phyloP scores from a whole-genome alignment of 1,284 basidiomycete genomes.

The Leccinum pallidistipes region DNA sequence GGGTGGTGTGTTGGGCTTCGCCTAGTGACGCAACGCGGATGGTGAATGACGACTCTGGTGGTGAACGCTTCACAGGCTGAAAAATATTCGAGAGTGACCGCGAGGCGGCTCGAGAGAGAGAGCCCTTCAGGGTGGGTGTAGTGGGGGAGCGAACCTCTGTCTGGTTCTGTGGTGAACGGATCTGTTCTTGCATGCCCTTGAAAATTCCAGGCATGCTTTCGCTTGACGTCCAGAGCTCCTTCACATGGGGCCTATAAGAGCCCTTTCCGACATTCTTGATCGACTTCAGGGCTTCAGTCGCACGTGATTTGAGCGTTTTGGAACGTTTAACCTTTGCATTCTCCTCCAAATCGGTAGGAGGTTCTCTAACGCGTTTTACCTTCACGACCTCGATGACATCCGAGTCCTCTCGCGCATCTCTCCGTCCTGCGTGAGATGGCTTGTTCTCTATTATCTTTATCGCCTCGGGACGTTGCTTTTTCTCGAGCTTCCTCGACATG shows the following conservation, averaged over 20 bases:
- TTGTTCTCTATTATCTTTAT: slow-evolving; percentile 27
- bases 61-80: slow-evolving; percentile 18
- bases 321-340: slow-evolving; percentile 42
- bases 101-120: slow-evolving; percentile 22
- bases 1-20: slow-evolving; percentile 4
- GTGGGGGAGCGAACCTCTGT: slow-evolving; percentile 5
- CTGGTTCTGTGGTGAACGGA: slow-evolving; percentile 13
- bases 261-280: slow-evolving; percentile 53
- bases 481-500: slow-evolving; percentile 35
- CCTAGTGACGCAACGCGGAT: slow-evolving; percentile 1
- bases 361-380: slow-evolving; percentile 49
- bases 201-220: slow-evolving; percentile 30
- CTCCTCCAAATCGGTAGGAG: slow-evolving; percentile 27
- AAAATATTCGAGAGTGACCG: slow-evolving; percentile 31
- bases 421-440: slow-evolving; percentile 25
- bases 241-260: slow-evolving; percentile 38
- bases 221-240: slow-evolving; percentile 40
- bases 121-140: slow-evolving; percentile 10
- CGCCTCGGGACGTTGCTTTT: slow-evolving; percentile 32
- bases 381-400: slow-evolving; percentile 71
- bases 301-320: slow-evolving; percentile 56
- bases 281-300: slow-evolving; percentile 60
- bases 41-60: slow-evolving; percentile 12
- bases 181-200: slow-evolving; percentile 27
- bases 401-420: slow-evolving; percentile 32